phyloP scores from a whole-genome alignment of 805 yeast genomes.

The Schwanniomyces pseudopolymorphus region DNA sequence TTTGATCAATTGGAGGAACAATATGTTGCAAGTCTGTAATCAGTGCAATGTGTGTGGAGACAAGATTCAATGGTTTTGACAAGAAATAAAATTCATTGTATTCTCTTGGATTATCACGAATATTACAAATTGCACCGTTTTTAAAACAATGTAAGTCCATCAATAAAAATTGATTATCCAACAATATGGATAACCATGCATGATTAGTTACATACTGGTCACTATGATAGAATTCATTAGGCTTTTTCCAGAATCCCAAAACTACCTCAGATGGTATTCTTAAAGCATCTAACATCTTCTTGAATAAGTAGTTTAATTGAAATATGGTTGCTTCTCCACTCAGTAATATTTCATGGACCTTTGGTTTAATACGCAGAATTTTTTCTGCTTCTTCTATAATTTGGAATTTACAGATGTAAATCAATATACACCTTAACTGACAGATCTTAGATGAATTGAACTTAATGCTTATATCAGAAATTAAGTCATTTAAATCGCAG shows the following conservation, averaged over 20 bases:
- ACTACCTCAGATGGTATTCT: constrained; percentile 75
- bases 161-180: constrained; percentile 77
- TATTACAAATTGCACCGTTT: constrained; percentile 32
- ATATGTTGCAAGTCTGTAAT: constrained; percentile 81
- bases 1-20: constrained; percentile 77
- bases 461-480: constrained; percentile 41
- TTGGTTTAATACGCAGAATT: constrained; percentile 39
- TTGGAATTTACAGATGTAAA: constrained; percentile 69
- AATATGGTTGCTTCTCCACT: constrained; percentile 59
- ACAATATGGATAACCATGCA: constrained; percentile 79
- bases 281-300: constrained; percentile 66
- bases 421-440: constrained; percentile 57
- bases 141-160: constrained; percentile 56
- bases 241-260: constrained; percentile 80
- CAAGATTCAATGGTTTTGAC: constrained; percentile 68
- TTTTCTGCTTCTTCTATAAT: constrained; percentile 38
- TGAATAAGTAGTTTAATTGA: constrained; percentile 76
- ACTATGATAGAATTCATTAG: constrained; percentile 56
- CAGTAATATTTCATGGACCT: constrained; percentile 42
- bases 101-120: constrained; percentile 17
- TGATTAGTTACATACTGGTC: constrained; percentile 67
- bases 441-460: constrained; percentile 43
- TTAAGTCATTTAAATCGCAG: constrained; percentile 40
- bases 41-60: constrained; percentile 85
- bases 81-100: constrained; percentile 69